Evolutionary conservation across 2,329 filamentous ascomycete species (phyloP).

Genomic region (Aspergillus costaricaensis): DNA sequence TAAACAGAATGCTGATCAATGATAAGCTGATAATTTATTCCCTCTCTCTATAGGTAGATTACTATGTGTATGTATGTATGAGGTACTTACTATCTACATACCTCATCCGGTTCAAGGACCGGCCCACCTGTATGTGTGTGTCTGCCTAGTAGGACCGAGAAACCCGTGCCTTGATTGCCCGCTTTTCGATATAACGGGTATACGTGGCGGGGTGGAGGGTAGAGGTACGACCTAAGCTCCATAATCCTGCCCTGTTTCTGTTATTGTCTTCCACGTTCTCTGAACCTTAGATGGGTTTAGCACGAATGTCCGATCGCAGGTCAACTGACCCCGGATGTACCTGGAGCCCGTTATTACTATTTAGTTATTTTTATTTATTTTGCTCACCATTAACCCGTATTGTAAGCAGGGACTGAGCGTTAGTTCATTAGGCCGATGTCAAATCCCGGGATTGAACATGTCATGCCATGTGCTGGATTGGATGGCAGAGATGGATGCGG

Average conservation of each 20-base stretch:
- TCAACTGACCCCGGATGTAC: conserved; percentile 20
- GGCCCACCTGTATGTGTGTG: not conserved
- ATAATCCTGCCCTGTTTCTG: not conserved
- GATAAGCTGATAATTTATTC: not conserved
- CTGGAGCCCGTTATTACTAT: not conserved
- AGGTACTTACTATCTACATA: too few relatives aligned
- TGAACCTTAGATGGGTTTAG: not conserved
- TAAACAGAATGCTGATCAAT: not conserved
- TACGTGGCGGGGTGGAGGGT: too few relatives aligned
- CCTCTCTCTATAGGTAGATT: too few relatives aligned
- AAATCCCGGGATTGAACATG: not conserved
- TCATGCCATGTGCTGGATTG: conserved; percentile 17
- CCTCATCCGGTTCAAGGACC: too few relatives aligned
- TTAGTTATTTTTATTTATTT: too few relatives aligned
- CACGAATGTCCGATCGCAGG: conserved; percentile 21
- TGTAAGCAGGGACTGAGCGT: not conserved
- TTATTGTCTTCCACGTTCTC: not conserved
- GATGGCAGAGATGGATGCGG: not conserved
- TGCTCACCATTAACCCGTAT: not conserved
- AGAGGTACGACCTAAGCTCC: too few relatives aligned
- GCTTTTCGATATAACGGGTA: too few relatives aligned
- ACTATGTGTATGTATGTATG: too few relatives aligned
- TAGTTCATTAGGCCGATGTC: not conserved
- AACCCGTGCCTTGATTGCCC: not conserved
- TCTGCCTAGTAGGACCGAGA: not conserved